Percentiles rank a stretch among this genome's conserved stretches.
Evolutionary conservation across 805 yeast species (phyloP).

Genomic region (Ogataea nonfermentans): DNA sequence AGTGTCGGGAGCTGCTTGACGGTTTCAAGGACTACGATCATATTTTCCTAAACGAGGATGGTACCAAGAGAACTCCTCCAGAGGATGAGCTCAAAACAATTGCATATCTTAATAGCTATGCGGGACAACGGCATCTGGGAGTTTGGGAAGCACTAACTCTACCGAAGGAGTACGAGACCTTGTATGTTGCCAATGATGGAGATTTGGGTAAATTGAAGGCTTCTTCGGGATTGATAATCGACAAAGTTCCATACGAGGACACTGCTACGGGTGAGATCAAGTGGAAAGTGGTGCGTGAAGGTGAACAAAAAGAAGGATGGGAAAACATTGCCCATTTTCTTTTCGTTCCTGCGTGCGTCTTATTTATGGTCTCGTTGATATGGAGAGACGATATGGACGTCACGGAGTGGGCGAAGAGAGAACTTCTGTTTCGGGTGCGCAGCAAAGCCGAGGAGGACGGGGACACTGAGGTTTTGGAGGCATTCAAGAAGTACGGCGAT

Average conservation of each 20-base stretch:
- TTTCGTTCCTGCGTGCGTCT: slow-evolving; percentile 66
- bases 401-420: slow-evolving; percentile 80
- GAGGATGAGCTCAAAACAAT: slow-evolving; percentile 71
- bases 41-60: slow-evolving; percentile 73
- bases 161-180: slow-evolving; percentile 48
- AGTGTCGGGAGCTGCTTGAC: slow-evolving; percentile 60
- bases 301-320: slow-evolving; percentile 79
- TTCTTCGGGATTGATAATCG: slow-evolving; percentile 64
- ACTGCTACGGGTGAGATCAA: slow-evolving; percentile 73
- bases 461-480: slow-evolving; percentile 51
- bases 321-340: slow-evolving; percentile 69
- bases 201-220: slow-evolving; percentile 59
- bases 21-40: slow-evolving; percentile 62
- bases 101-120: slow-evolving; percentile 65
- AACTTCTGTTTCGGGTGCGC: slow-evolving; percentile 71
- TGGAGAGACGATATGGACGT: slow-evolving; percentile 51
- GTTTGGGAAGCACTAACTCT: slow-evolving; percentile 43
- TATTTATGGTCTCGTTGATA: slow-evolving; percentile 49
- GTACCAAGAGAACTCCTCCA: slow-evolving; percentile 64
- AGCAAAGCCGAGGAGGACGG: slow-evolving; percentile 59
- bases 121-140: slow-evolving; percentile 54
- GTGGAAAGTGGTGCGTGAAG: slow-evolving; percentile 74
- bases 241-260: slow-evolving; percentile 81
- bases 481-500: slow-evolving; percentile 36
- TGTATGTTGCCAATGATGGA: slow-evolving; percentile 58